Evolutionary conservation across 352 stramenopile species (phyloP).

Genomic region (Phytopythium helicoides): DNA sequence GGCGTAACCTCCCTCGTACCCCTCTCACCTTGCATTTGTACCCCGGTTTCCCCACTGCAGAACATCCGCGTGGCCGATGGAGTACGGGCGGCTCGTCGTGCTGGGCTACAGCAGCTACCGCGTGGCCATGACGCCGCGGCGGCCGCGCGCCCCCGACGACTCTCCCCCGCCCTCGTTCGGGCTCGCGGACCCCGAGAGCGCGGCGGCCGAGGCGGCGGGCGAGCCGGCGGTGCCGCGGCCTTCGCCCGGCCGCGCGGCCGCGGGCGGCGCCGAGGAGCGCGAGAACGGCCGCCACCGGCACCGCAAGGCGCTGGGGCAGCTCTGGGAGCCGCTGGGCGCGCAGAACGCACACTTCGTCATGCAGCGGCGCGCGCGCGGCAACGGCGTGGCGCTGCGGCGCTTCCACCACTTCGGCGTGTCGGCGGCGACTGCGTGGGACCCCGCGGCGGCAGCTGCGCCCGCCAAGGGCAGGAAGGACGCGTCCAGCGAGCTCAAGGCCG

Average conservation of each 20-base stretch:
- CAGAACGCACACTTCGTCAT: conserved; percentile 74
- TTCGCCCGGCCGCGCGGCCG: conserved; percentile 2
- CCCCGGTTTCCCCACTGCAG: too few relatives aligned
- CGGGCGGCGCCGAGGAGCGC: not conserved
- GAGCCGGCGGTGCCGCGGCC: conserved; percentile 7
- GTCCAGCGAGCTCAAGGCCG: conserved; percentile 38
- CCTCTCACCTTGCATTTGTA: too few relatives aligned
- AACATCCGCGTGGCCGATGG: conserved; percentile 24
- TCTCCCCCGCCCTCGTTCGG: conserved; percentile 28
- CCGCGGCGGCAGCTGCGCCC: not conserved
- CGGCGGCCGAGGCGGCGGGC: conserved; percentile 1
- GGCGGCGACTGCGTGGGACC: conserved; percentile 4
- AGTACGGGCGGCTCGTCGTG: conserved; percentile 83
- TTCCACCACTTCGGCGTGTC: conserved; percentile 59
- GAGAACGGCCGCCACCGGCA: conserved; percentile 10
- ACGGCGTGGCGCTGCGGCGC: conserved; percentile 44
- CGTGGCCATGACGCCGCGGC: conserved; percentile 40
- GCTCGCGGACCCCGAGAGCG: conserved; percentile 17
- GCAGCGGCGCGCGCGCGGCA: conserved; percentile 37
- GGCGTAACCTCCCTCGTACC: too few relatives aligned
- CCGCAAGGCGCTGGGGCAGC: conserved; percentile 47
- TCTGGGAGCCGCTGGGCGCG: conserved; percentile 71
- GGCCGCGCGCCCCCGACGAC: conserved; percentile 14
- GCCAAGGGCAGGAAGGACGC: not conserved
- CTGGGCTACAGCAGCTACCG: conserved; percentile 85